Evolutionary conservation across 2,329 filamentous ascomycete genomes (phyloP), one percentile per base, ranked within the genome.

Genomic region (Tolypocladium ophioglossoides): DNA sequence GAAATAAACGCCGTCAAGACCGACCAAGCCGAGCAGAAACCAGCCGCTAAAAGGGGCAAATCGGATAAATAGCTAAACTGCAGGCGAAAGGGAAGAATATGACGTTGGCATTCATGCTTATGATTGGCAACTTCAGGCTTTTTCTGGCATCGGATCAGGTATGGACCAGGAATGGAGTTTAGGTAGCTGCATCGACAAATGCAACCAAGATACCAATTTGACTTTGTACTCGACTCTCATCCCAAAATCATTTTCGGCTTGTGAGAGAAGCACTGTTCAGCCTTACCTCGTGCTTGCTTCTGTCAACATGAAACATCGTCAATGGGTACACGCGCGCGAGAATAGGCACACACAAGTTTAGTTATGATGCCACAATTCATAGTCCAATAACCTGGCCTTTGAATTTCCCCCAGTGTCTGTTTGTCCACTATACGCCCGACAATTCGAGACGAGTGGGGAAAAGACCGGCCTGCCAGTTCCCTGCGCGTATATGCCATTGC

Each of bases 1-100:
- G 75, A 82, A 46, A 53, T 24, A 38, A 58, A 63, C 52, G 59
- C 59, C 53, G 59, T 64, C 59, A 67, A 63, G 52, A 56, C 57
- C 47, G 63, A 64, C 3, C n/a, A n/a, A n/a, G 47, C 14, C 7
- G 24, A 49, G 37, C 34, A 32, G n/a, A 38, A 24, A 32, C 37
- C 50, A n/a, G n/a, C 14, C n/a, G 18, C 39, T 18, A 35, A 22
- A 16, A 35, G 22, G 34, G 27, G 34, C 4, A 38, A 34, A n/a
- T 14, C 49, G 20, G 37, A 37, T 9, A 27, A 46, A 37, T 38
- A 37, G 27, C 7, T 32, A 32, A 24, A 20, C 20, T n/a, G 37
- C 24, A 14, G 16, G 22, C 20, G 18, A 9, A 16, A 2, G 12
- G 47, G n/a, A 3, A 11, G 20, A 22, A 27, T 22, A 2, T 35